Evolutionary conservation across 1,139 yeast genomes (phyloP).

Genomic region (Sugiyamaella japonica): DNA sequence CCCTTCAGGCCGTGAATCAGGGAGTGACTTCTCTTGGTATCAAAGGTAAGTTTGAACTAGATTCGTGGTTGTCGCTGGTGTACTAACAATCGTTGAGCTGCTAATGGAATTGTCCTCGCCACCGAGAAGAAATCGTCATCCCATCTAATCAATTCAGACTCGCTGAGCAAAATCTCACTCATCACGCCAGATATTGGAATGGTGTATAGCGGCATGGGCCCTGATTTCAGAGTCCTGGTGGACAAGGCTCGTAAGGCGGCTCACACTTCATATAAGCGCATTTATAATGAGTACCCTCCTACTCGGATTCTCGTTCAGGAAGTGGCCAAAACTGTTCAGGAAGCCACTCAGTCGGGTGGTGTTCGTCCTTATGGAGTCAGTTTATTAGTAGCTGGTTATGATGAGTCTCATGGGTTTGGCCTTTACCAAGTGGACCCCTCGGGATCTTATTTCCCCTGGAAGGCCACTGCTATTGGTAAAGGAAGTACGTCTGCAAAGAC

Average conservation of each 20-base stretch:
- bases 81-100: constrained; percentile 47
- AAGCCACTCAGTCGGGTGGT: constrained; percentile 97
- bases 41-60: constrained; percentile 48
- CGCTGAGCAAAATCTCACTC: constrained; percentile 74
- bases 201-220: constrained; percentile 99
- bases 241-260: constrained; percentile 93
- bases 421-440: constrained; percentile 97
- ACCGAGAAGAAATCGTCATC: constrained; percentile 92
- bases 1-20: constrained; percentile 94
- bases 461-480: constrained; percentile 98
- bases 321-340: constrained; percentile 95
- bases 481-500: constrained; percentile 95
- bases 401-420: constrained; percentile 76
- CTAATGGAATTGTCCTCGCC: constrained; percentile 95
- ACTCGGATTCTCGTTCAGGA: constrained; percentile 92
- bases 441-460: constrained; percentile 99
- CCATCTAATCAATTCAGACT: constrained; percentile 69
- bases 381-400: constrained; percentile 89
- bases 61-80: too few species aligned
- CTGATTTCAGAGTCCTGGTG: constrained; percentile 92
- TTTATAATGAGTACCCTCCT: constrained; percentile 96
- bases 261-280: constrained; percentile 87
- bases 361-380: constrained; percentile 98
- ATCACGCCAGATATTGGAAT: constrained; percentile 96
- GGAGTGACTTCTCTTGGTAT: constrained; percentile 98